Evolutionary conservation across 495 filamentous ascomycete species (phyloP), one percentile per base, ranked within the genome.

Genomic region (Glonium stellatum): DNA sequence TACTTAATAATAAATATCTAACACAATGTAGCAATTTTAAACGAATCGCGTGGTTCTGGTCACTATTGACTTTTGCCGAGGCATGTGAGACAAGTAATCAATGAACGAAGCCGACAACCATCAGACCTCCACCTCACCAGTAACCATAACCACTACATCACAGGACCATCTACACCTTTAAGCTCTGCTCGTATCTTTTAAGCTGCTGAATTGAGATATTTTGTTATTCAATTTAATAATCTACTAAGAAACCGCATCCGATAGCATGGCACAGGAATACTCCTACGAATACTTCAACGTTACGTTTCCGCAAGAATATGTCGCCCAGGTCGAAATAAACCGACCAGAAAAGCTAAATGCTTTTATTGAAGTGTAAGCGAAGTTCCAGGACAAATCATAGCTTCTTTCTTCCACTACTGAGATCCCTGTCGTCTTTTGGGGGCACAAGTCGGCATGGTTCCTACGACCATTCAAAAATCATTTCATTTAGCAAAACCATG

Each of bases 281-380:
- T 63, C 61, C 12, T 72, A 71, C 63, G 66, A 87, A 59, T 78
- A 92, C 78, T 97, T 93, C 81, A 83, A 83, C 57, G 77, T 97
- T 62, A 80, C 80, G 21, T 86, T 86, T 57, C 89, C 91, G 0
- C 64, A 71, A 13, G 77, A 85, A 57, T 83, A 84, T 75, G 89
- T 97, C 41, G 89, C 88, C 10, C 89, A 95, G 71, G 90, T 98
- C 53, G 87, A 97, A 71, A 96, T 95, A 76, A 92, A 95, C 77
- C 84, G 93, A 8, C 84, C 92, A 1, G 73, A 83, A 54, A 97
- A 96, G 76, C 76, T 96, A 70, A 98, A 98, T 73, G 85, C 93
- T 57, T 97, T 97, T 73, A 76, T 83, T 61, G 86, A 91, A 74
- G 77, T 72, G 84, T 85, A 75, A 62, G 72, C 71, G 5, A n/a